These are phyloP conservation scores for Aschersonia sp. DNA, from an alignment of 2,329 filamentous ascomycete genomes.

Conservation along the genomic window DNA sequence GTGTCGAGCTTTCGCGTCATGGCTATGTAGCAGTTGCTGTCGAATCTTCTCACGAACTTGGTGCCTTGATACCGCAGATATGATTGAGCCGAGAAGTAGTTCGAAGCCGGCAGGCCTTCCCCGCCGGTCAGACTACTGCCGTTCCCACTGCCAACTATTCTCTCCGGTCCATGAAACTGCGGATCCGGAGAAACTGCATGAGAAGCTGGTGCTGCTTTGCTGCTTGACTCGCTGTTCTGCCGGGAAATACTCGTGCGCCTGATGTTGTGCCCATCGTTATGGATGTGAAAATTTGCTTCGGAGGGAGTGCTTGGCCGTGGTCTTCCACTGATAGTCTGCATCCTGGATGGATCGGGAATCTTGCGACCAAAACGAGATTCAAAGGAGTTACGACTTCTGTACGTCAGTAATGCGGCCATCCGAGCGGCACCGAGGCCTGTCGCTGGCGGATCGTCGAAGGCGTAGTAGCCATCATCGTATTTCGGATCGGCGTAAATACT, in stretches of 20 bases:
- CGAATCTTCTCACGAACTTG: constrained; percentile 95
- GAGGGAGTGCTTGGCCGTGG: constrained; percentile 46
- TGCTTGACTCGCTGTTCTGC: constrained; percentile 22
- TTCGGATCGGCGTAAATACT: constrained; percentile 97
- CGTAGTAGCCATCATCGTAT: constrained; percentile 93
- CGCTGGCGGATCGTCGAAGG: constrained; percentile 71
- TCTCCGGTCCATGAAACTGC: constrained; percentile 50
- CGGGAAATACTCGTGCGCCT: constrained; percentile 37
- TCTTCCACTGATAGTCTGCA: constrained; percentile 65
- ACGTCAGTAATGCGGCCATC: constrained; percentile 92
- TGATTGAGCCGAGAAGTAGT: constrained; percentile 97
- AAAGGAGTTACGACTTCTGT: constrained; percentile 92
- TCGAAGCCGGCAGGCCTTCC: constrained; percentile 43
- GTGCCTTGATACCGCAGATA: constrained; percentile 92
- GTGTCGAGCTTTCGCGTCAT: constrained; percentile 97
- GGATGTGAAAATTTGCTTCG: constrained; percentile 64
- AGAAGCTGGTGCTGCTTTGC: constrained; percentile 10
- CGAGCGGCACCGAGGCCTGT: constrained; percentile 85
- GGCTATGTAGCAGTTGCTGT: constrained; percentile 97
- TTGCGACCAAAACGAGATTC: constrained; percentile 91
- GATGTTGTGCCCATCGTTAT: constrained; percentile 66
- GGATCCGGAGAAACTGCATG: constrained; percentile 30
- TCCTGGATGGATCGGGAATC: constrained; percentile 69
- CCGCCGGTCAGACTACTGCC: constrained; percentile 27
- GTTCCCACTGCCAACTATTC: neutral